These are phyloP conservation scores for Sarcodon aspratus DNA, from an alignment of 768 basidiomycete genomes.

Conservation along the genomic window DNA sequence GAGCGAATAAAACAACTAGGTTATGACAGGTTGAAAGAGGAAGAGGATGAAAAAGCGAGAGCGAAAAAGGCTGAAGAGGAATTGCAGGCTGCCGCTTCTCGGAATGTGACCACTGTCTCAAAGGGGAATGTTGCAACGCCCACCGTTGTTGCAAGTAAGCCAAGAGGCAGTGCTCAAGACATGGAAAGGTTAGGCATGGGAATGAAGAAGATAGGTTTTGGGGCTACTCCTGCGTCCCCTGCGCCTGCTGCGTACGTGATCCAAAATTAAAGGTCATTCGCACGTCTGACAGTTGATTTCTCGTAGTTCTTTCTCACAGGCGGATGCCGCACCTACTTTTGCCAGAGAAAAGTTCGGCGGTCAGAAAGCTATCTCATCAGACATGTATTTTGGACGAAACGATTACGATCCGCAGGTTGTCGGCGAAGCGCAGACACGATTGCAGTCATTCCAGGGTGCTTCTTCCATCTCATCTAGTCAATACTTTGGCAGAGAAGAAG, in stretches of 20 bases:
- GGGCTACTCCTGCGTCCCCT: constrained; percentile 59
- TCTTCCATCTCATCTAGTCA: constrained; percentile 90
- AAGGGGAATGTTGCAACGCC: background rate
- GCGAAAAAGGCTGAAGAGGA: constrained; percentile 42
- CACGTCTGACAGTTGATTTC: background rate
- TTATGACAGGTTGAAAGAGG: constrained; percentile 79
- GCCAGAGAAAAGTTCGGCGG: constrained; percentile 86
- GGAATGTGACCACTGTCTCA: constrained; percentile 6
- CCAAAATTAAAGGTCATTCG: background rate
- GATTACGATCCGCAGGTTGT: constrained; percentile 66
- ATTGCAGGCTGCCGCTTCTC: constrained; percentile 19
- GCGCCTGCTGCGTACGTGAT: constrained; percentile 32
- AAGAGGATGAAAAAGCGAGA: constrained; percentile 65
- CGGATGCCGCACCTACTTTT: constrained; percentile 56
- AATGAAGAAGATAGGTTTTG: constrained; percentile 76
- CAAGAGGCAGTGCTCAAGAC: constrained; percentile 34
- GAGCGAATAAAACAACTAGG: constrained; percentile 87
- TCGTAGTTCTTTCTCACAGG: constrained; percentile 13
- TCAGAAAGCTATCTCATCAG: constrained; percentile 96
- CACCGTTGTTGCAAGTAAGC: constrained; percentile 16
- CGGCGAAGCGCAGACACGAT: constrained; percentile 69
- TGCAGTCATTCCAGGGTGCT: constrained; percentile 83
- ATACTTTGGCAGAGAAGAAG: constrained; percentile 91
- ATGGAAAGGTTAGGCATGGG: constrained; percentile 53
- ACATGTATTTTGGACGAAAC: constrained; percentile 92